phyloP scores from a whole-genome alignment of 176 grass and related monocot genomes.

The Zea mays region Zm-B73-REFERENCE-NAM-5.0 NC_050103.1:155748501-155749000 shows the following conservation, averaged over 20 bases:
- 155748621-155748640: slow-evolving; percentile 62
- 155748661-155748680: no score
- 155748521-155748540: slow-evolving; percentile 4
- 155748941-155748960: not conserved
- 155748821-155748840: not conserved
- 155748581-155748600: slow-evolving; percentile 46
- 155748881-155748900: slow-evolving; percentile 13
- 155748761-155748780: slow-evolving; percentile 13
- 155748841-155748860: not conserved
- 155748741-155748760: not conserved
- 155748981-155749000: not conserved
- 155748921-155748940: no score
- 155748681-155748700: slow-evolving; percentile 18
- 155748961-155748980: slow-evolving; percentile 13
- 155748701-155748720: slow-evolving; percentile 5
- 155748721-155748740: slow-evolving; percentile 14
- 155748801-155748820: not conserved
- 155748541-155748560: not conserved
- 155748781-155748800: slow-evolving; percentile 18
- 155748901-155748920: not conserved
- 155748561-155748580: slow-evolving; percentile 47
- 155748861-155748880: not conserved
- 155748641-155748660: no score
- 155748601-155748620: slow-evolving; percentile 57
- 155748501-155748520: not conserved